Evolutionary conservation across 768 basidiomycete genomes (phyloP).

Genomic region (Naganishia antarctica): DNA sequence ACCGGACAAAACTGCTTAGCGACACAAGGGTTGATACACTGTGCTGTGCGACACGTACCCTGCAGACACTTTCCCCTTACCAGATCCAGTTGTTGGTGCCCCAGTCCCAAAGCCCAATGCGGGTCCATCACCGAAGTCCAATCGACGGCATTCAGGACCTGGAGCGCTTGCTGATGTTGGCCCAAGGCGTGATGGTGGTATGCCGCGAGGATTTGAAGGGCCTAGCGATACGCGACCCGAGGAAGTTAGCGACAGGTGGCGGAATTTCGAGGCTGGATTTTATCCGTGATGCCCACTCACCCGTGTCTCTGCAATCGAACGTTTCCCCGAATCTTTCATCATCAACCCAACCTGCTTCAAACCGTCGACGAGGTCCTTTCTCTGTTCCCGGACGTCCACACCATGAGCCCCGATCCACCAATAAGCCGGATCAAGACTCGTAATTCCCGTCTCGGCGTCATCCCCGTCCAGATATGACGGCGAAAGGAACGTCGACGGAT

Average conservation of each 20-base stretch:
- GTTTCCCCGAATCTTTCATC: constrained; percentile 23
- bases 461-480: constrained; percentile 58
- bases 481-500: constrained; percentile 35
- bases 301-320: constrained; percentile 28
- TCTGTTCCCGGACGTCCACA: no score
- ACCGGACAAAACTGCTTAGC: no score
- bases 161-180: constrained; percentile 61
- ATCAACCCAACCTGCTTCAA: no score
- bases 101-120: constrained; percentile 9
- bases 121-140: constrained; percentile 57
- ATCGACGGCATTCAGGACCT: constrained; percentile 49
- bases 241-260: no score
- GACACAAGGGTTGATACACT: constrained; percentile 11
- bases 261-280: no score
- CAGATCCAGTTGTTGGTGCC: constrained; percentile 51
- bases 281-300: no score
- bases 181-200: constrained; percentile 77
- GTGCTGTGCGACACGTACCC: constrained; percentile 54
- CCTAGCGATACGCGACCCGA: constrained; percentile 51
- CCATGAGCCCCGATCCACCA: constrained; percentile 30
- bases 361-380: no score
- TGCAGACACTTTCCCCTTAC: constrained; percentile 36
- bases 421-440: constrained; percentile 24
- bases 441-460: constrained; percentile 59
- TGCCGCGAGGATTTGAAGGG: constrained; percentile 63